These are phyloP conservation scores for Albugo candida DNA, from an alignment of 352 stramenopile genomes.

Conservation along the genomic window DNA sequence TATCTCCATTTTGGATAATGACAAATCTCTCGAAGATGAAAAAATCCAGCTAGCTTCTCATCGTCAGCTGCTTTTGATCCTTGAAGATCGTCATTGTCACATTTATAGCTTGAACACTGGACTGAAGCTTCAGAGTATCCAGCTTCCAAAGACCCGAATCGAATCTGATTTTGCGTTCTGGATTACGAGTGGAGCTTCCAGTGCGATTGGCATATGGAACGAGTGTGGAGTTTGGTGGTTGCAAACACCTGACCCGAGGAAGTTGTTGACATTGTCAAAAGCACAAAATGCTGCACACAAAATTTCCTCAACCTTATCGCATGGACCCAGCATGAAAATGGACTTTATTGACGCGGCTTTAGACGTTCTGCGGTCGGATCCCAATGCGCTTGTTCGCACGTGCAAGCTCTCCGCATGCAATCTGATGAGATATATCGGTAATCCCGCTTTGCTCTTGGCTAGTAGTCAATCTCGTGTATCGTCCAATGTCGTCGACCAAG, in stretches of 20 bases:
- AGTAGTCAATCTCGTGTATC: slow-evolving; percentile 19
- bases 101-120: slow-evolving; percentile 42
- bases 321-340: slow-evolving; percentile 29
- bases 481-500: slow-evolving; percentile 7
- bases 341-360: slow-evolving; percentile 39
- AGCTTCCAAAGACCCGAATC: slow-evolving; percentile 11
- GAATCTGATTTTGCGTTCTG: slow-evolving; percentile 19
- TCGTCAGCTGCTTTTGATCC: slow-evolving; percentile 21
- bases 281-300: slow-evolving; percentile 16
- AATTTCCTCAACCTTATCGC: slow-evolving; percentile 23
- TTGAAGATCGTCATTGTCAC: slow-evolving; percentile 7
- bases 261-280: slow-evolving; percentile 6
- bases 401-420: too few relatives aligned
- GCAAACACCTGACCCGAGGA: slow-evolving; percentile 23
- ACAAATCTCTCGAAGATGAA: not conserved
- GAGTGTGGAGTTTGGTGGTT: slow-evolving; percentile 43
- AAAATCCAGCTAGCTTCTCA: slow-evolving; percentile 15
- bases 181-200: slow-evolving; percentile 25
- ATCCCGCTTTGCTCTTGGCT: slow-evolving; percentile 46
- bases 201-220: slow-evolving; percentile 31
- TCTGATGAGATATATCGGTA: slow-evolving; percentile 15
- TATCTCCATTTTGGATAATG: not conserved
- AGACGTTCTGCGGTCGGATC: slow-evolving; percentile 24
- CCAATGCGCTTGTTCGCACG: slow-evolving; percentile 8
- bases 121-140: slow-evolving; percentile 15